Base-by-base conservation (phyloP, 257 asterid species). In the Jacaranda mimosifolia region DNA sequence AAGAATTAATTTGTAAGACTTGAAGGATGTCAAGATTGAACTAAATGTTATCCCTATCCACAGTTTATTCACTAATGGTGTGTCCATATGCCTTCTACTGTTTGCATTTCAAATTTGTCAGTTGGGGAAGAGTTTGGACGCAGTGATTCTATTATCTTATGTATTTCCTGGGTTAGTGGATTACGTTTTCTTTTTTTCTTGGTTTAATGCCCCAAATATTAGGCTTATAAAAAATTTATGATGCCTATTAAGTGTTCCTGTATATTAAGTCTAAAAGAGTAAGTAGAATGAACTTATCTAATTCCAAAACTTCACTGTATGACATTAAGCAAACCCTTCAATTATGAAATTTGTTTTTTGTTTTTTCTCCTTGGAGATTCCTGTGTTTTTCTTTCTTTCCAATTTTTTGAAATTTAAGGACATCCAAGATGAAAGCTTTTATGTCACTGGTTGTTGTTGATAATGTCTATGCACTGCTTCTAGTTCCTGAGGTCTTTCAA, bases 101-200 rank as follows among this genome's bases (percentile, higher is more conserved):
- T 17, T 48, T 58, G 76, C 57, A 7, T 66, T 17, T 59, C 55
- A 51, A 36, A 46, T 17, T 48, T 72, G 48, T 56, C 67, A 49
- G 58, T 65, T 49, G 17, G 62, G 58, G 11, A 51, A 60, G 74
- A 73, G 65, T 32, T 70, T 53, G 12, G 75, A 11, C 42, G 63
- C 63, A 18, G 46, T 58, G n/a, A 26, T 64, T 49, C 32, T 15
- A 69, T 13, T 35, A 32, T 42, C 51, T 69, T 52, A 15, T 69
- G 46, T 7, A 57, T 53, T 71, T 55, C 65, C 46, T 55, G 26
- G 51, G 14, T 38, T 71, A 55, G 55, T 71, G 53, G 64, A 55
- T 71, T 71, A 39, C 5, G 3, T 40, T 6, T 38, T 0, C 51
- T 38, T 39, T 18, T 9, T 12, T 15, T 35, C 32, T 32, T 51